Percentiles rank a stretch among this genome's conserved stretches.
phyloP scores from a whole-genome alignment of 768 basidiomycete genomes.

The Dictyophora rubrovolvata region DNA sequence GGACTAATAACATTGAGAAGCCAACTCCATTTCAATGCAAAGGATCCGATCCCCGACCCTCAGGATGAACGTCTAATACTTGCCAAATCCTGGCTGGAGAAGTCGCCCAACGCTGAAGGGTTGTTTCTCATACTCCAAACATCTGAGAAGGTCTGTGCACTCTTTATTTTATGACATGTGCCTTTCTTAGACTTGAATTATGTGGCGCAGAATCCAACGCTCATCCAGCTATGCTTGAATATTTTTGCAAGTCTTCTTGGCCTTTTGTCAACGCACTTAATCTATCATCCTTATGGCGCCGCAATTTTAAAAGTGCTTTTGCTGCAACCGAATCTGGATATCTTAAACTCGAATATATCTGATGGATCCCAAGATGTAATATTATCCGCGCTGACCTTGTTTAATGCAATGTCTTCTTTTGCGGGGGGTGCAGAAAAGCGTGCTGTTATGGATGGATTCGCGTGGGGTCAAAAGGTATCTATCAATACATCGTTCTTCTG shows the following conservation, averaged over 20 bases:
- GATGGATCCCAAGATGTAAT: constrained; percentile 57
- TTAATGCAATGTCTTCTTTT: constrained; percentile 50
- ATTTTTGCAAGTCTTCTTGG: constrained; percentile 49
- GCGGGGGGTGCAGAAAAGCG: constrained; percentile 58
- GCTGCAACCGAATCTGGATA: constrained; percentile 41
- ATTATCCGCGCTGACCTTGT: constrained; percentile 55
- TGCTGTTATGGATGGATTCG: constrained; percentile 53
- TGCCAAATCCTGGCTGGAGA: constrained; percentile 52
- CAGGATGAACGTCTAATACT: constrained; percentile 54
- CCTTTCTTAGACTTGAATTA: constrained; percentile 3
- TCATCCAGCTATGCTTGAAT: constrained; percentile 35
- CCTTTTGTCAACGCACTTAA: constrained; percentile 58
- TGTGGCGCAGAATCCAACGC: constrained; percentile 24
- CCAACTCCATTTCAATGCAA: constrained; percentile 43
- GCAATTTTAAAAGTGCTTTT: constrained; percentile 55
- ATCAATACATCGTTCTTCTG: not conserved
- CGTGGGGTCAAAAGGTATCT: constrained; percentile 69
- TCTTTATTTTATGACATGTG: constrained; percentile 1
- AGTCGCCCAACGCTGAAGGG: constrained; percentile 44
- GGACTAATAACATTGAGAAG: constrained; percentile 49
- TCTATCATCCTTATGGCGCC: constrained; percentile 51
- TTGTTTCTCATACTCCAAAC: constrained; percentile 56
- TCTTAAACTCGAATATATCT: constrained; percentile 52
- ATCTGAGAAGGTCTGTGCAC: constrained; percentile 34
- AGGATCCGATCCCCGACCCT: constrained; percentile 37